Evolutionary conservation across 352 stramenopile species (phyloP).

Genomic region (Globisporangium alternatum): DNA sequence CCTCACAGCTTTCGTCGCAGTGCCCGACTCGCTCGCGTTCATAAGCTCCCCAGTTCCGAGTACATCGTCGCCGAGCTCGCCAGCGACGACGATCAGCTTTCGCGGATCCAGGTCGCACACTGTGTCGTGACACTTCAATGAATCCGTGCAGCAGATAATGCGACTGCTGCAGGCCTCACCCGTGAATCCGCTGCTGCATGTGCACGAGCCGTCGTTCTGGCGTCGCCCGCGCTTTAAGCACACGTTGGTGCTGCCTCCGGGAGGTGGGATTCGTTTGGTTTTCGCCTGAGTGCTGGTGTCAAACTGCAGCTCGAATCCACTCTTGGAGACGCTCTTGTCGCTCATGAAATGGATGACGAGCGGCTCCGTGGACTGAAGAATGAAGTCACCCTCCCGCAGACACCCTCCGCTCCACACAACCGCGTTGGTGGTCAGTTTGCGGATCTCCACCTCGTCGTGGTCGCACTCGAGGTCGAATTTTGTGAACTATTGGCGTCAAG

Average conservation of each 20-base stretch:
- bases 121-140: conserved; percentile 26
- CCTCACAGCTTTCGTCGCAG: conserved; percentile 47
- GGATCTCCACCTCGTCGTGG: conserved; percentile 56
- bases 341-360: conserved; percentile 39
- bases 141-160: conserved; percentile 54
- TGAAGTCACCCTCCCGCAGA: conserved; percentile 32
- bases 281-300: conserved; percentile 26
- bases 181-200: conserved; percentile 66
- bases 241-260: conserved; percentile 13
- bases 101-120: conserved; percentile 36
- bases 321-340: conserved; percentile 37
- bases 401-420: conserved; percentile 59
- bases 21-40: conserved; percentile 46
- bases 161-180: conserved; percentile 64
- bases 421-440: conserved; percentile 20
- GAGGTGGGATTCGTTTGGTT: conserved; percentile 29
- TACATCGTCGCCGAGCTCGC: conserved; percentile 48
- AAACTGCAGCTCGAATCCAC: conserved; percentile 50
- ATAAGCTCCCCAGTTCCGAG: conserved; percentile 54
- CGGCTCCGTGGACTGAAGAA: conserved; percentile 28
- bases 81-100: conserved; percentile 50
- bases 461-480: conserved; percentile 68
- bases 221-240: conserved; percentile 42
- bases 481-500: conserved; percentile 20
- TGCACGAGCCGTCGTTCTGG: conserved; percentile 34